These are phyloP conservation scores for Cudoniella acicularis DNA, from an alignment of 495 filamentous ascomycete species.

Conservation along the genomic window DNA sequence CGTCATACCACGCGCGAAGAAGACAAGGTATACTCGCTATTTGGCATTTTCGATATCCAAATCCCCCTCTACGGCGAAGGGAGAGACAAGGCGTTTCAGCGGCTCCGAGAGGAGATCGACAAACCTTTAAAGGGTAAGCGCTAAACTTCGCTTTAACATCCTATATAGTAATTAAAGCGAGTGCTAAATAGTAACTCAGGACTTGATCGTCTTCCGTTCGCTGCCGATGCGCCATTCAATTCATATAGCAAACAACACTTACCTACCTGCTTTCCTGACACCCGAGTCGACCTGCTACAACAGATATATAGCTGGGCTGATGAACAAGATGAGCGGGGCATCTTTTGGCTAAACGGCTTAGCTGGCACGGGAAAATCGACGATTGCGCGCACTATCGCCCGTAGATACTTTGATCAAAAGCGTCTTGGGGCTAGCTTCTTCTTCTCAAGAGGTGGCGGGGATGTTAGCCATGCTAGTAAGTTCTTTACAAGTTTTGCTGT, in stretches of 20 bases:
- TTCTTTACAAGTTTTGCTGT: slow-evolving; percentile 15
- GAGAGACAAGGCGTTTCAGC: not conserved
- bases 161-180: not conserved
- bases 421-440: no score
- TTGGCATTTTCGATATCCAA: not conserved
- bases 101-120: not conserved
- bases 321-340: slow-evolving; percentile 9
- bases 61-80: slow-evolving; percentile 4
- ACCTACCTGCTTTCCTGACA: slow-evolving; percentile 10
- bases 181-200: not conserved
- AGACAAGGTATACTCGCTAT: not conserved
- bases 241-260: slow-evolving; percentile 5
- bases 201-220: slow-evolving; percentile 5
- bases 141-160: not conserved
- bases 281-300: slow-evolving; percentile 17
- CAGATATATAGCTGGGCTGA: slow-evolving; percentile 9
- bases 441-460: slow-evolving; percentile 12
- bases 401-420: no score
- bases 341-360: slow-evolving; percentile 32
- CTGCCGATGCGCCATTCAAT: slow-evolving; percentile 5
- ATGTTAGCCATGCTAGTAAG: slow-evolving; percentile 20
- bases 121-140: not conserved
- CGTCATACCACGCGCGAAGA: not conserved
- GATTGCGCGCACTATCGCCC: no score
- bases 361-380: no score